Evolutionary conservation across 169 alveolate species (phyloP).

Genomic region (Blepharisma undulans): DNA sequence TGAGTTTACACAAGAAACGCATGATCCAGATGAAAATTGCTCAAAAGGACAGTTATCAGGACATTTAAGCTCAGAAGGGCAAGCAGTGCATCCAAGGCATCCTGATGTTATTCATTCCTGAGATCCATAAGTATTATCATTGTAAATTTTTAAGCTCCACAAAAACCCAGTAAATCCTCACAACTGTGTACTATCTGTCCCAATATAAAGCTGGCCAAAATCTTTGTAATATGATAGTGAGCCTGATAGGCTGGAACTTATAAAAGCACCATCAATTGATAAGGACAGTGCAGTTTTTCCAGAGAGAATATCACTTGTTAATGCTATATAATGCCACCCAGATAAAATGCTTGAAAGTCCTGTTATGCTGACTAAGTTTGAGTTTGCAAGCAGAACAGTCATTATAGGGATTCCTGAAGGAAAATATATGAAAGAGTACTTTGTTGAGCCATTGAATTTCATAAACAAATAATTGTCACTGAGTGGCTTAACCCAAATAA

Average conservation of each 20-base stretch:
- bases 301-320: background rate
- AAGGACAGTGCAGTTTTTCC: background rate
- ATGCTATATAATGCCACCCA: background rate
- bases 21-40: background rate
- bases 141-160: background rate
- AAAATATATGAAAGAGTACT: background rate
- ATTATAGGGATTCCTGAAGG: background rate
- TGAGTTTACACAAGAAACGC: background rate
- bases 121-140: background rate
- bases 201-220: background rate
- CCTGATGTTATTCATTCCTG: background rate
- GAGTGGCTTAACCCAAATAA: background rate
- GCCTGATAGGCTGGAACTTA: background rate
- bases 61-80: background rate
- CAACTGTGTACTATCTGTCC: background rate
- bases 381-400: background rate
- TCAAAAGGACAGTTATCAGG: background rate
- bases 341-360: background rate
- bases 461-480: background rate
- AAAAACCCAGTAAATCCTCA: background rate
- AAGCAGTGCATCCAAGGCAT: background rate
- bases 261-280: background rate
- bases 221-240: background rate
- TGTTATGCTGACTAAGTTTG: too few species aligned
- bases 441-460: background rate